These are phyloP conservation scores for Sclerotinia trifoliorum DNA, from an alignment of 2,329 filamentous ascomycete genomes.

Conservation along the genomic window DNA sequence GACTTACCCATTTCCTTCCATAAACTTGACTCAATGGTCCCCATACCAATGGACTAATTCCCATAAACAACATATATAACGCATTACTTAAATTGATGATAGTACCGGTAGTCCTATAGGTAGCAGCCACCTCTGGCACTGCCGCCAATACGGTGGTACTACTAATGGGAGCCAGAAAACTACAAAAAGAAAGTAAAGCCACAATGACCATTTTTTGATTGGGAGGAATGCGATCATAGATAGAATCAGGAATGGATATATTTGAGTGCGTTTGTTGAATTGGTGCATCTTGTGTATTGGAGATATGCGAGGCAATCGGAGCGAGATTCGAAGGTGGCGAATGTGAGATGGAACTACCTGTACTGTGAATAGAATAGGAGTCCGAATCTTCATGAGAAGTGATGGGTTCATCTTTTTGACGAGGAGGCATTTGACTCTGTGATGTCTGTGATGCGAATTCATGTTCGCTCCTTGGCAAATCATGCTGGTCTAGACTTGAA, in stretches of 20 bases:
- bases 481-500: conserved; percentile 1
- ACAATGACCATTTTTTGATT: conserved; percentile 67
- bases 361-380: conserved; percentile 13
- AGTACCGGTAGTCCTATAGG: conserved; percentile 62
- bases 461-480: not conserved
- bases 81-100: conserved; percentile 75
- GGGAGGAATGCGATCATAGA: conserved; percentile 64
- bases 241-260: conserved; percentile 45
- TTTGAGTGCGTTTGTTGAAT: conserved; percentile 36
- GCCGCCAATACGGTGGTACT: conserved; percentile 73
- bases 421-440: not conserved
- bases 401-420: not conserved
- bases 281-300: conserved; percentile 37
- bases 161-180: conserved; percentile 72
- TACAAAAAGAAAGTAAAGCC: conserved; percentile 67
- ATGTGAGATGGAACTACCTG: not conserved
- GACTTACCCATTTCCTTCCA: conserved; percentile 55
- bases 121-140: conserved; percentile 68
- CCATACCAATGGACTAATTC: conserved; percentile 66
- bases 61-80: conserved; percentile 74
- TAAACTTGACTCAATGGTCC: conserved; percentile 68
- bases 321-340: conserved; percentile 24
- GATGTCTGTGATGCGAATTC: not conserved
- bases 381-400: not conserved
- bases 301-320: conserved; percentile 33